Evolutionary conservation across 2,329 filamentous ascomycete species (phyloP).

Genomic region (Alternaria arborescens): DNA sequence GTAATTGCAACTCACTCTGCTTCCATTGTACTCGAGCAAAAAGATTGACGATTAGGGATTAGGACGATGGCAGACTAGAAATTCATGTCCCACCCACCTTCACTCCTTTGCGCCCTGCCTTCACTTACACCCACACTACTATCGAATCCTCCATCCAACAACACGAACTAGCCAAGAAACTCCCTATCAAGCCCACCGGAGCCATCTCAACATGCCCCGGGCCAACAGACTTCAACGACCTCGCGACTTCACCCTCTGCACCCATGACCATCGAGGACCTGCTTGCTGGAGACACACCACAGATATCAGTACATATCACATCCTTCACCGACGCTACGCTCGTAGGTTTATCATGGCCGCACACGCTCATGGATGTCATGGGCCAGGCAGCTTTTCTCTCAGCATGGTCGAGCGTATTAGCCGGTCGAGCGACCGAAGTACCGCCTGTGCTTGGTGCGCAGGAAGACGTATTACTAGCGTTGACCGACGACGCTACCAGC

Average conservation of each 20-base stretch:
- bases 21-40: too few relatives aligned
- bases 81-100: neutral
- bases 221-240: neutral
- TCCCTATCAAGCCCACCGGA: neutral
- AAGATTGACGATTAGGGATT: too few relatives aligned
- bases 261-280: neutral
- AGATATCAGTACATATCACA: neutral
- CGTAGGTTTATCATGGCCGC: conserved; percentile 57
- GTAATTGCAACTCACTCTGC: too few relatives aligned
- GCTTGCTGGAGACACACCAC: neutral
- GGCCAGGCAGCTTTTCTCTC: conserved; percentile 55
- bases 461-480: conserved; percentile 48
- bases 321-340: conserved; percentile 56
- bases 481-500: neutral
- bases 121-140: neutral
- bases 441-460: conserved; percentile 30
- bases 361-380: conserved; percentile 59
- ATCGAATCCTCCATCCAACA: neutral
- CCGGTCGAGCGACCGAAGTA: conserved; percentile 55
- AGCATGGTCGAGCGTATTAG: conserved; percentile 59
- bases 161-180: neutral
- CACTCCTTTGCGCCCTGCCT: neutral
- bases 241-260: neutral
- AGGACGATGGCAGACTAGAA: neutral
- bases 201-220: neutral